Conservation (phyloP, 2,329 filamentous ascomycete genomes). For the Exophiala viscosa region DNA sequence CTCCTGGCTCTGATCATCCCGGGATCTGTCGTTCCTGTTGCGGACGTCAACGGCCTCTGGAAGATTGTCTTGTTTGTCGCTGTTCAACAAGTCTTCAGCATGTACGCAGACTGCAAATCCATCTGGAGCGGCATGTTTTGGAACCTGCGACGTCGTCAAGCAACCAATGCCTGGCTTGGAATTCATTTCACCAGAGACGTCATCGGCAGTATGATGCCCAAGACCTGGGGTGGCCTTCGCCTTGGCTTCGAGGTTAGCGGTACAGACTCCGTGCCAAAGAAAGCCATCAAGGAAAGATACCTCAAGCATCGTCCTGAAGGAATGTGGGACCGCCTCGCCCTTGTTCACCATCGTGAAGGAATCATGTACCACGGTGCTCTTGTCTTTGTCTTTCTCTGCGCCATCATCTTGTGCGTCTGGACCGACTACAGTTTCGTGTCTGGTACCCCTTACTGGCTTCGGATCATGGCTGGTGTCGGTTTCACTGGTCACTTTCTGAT, state of each 20-base stretch:
- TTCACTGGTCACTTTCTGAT: constrained; percentile 19
- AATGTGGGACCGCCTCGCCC: constrained; percentile 6
- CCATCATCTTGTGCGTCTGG: constrained; percentile 4
- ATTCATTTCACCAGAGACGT: constrained; percentile 22
- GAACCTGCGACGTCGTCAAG: constrained; percentile 14
- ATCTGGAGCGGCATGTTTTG: background rate
- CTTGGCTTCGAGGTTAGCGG: constrained; percentile 22
- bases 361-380: constrained; percentile 14
- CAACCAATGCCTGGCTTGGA: constrained; percentile 21
- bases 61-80: constrained; percentile 9
- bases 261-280: constrained; percentile 1
- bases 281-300: constrained; percentile 19
- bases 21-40: constrained; percentile 13
- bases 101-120: background rate
- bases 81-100: background rate
- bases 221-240: constrained; percentile 2
- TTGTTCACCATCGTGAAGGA: constrained; percentile 17
- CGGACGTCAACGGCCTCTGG: constrained; percentile 1
- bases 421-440: background rate
- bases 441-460: constrained; percentile 12
- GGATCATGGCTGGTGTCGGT: constrained; percentile 11
- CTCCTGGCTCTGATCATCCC: constrained; percentile 7
- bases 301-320: constrained; percentile 1
- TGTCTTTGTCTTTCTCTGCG: constrained; percentile 5
- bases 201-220: constrained; percentile 15